phyloP scores from a whole-genome alignment of 768 basidiomycete genomes.

The Lyophyllum atratum region DNA sequence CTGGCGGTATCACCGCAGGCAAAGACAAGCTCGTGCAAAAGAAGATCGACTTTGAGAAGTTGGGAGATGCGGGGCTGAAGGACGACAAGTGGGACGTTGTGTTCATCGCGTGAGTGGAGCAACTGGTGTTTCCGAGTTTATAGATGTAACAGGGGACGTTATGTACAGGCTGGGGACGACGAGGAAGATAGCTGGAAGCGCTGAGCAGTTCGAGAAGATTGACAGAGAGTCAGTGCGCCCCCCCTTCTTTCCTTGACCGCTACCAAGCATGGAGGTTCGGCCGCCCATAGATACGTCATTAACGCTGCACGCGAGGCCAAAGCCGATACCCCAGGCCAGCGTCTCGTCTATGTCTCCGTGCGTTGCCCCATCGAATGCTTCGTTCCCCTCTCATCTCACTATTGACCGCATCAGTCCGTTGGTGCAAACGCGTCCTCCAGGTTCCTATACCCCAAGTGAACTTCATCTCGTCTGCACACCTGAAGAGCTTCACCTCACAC shows the following conservation, averaged over 20 bases:
- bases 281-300: constrained; percentile 61
- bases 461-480: background rate
- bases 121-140: no score
- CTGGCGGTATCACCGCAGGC: constrained; percentile 37
- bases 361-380: constrained; percentile 15
- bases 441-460: constrained; percentile 54
- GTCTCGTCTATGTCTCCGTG: constrained; percentile 73
- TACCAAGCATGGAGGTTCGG: background rate
- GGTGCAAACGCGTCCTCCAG: constrained; percentile 51
- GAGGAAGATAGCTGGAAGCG: constrained; percentile 58
- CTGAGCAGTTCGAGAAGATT: constrained; percentile 71
- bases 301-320: constrained; percentile 70
- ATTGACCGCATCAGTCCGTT: constrained; percentile 32
- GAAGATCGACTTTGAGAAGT: constrained; percentile 67
- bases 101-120: constrained; percentile 59
- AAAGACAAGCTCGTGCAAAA: constrained; percentile 70
- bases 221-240: constrained; percentile 63
- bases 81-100: constrained; percentile 74
- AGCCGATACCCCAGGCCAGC: constrained; percentile 50
- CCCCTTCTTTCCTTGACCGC: background rate
- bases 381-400: background rate
- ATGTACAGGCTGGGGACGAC: constrained; percentile 63
- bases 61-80: constrained; percentile 50
- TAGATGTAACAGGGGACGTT: no score
- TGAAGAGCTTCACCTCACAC: constrained; percentile 3